Percentiles rank a stretch among this genome's conserved stretches.
These are phyloP conservation scores for Aspergillus floridensis DNA, from an alignment of 2,329 filamentous ascomycete genomes.

Conservation along the genomic window DNA sequence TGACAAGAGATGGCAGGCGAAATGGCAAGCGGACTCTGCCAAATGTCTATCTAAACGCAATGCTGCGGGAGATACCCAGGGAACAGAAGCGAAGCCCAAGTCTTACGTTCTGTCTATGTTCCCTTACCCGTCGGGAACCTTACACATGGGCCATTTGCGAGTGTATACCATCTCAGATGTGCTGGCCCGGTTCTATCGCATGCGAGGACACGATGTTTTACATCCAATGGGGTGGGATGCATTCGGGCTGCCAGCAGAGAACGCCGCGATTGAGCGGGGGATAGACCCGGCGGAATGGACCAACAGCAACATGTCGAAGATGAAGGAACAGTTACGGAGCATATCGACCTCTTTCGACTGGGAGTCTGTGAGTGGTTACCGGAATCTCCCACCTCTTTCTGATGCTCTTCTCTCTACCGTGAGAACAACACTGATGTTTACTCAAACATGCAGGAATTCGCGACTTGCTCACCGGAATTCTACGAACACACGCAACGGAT, in stretches of 20 bases:
- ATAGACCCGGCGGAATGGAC: constrained; percentile 79
- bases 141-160: constrained; percentile 83
- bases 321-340: constrained; percentile 74
- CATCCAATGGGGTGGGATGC: constrained; percentile 96
- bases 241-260: constrained; percentile 86
- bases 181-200: constrained; percentile 69
- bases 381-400: neutral
- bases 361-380: constrained; percentile 62
- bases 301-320: constrained; percentile 71
- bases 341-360: constrained; percentile 87
- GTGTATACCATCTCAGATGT: constrained; percentile 92
- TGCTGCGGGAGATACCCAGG: constrained; percentile 1
- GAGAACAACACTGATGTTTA: neutral
- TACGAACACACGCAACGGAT: constrained; percentile 88
- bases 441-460: constrained; percentile 62
- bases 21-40: constrained; percentile 40
- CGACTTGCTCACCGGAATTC: constrained; percentile 79
- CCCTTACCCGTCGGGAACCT: constrained; percentile 81
- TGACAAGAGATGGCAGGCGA: constrained; percentile 55
- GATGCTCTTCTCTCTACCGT: neutral
- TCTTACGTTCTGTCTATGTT: constrained; percentile 86
- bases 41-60: neutral
- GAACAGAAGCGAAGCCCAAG: constrained; percentile 35
- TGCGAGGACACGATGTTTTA: constrained; percentile 72
- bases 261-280: constrained; percentile 81